Conservation (phyloP, 164 flowering plant species). For the Tetracentron sinense region DNA sequence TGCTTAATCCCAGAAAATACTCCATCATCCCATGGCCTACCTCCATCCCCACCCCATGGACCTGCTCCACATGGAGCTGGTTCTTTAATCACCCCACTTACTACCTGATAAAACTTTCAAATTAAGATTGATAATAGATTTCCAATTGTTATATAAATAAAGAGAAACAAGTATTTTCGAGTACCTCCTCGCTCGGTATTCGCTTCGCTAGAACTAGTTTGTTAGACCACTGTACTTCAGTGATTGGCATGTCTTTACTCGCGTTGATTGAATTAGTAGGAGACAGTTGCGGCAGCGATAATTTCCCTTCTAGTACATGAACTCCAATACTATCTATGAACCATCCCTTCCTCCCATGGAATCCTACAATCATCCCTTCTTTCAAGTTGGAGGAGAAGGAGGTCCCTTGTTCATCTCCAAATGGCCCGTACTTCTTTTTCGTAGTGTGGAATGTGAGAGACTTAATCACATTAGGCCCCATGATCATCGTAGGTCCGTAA, state of each 20-base stretch:
- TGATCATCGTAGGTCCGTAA: slow-evolving; percentile 51
- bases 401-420: slow-evolving; percentile 71
- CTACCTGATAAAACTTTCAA: slow-evolving; percentile 33
- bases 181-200: slow-evolving; percentile 45
- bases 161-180: neutral
- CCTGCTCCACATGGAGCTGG: slow-evolving; percentile 65
- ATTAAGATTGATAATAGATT: no score
- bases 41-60: slow-evolving; percentile 94
- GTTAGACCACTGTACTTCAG: slow-evolving; percentile 44
- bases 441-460: slow-evolving; percentile 78
- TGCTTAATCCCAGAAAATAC: slow-evolving; percentile 68
- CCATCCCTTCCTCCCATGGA: slow-evolving; percentile 71
- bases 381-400: slow-evolving; percentile 39
- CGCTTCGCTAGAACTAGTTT: slow-evolving; percentile 34
- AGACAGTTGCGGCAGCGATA: slow-evolving; percentile 23
- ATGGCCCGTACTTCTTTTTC: slow-evolving; percentile 67
- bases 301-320: slow-evolving; percentile 55
- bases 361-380: slow-evolving; percentile 67
- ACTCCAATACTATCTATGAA: slow-evolving; percentile 75
- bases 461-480: slow-evolving; percentile 69
- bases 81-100: slow-evolving; percentile 46
- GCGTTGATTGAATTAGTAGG: slow-evolving; percentile 10
- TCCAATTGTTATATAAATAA: neutral
- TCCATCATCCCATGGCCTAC: slow-evolving; percentile 86
- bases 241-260: slow-evolving; percentile 9